A percentile compares a stretch with the other conserved stretches of the same genome.
These are phyloP conservation scores for Saitozyma podzolica DNA, from an alignment of 768 basidiomycete genomes.

Conservation along the genomic window DNA sequence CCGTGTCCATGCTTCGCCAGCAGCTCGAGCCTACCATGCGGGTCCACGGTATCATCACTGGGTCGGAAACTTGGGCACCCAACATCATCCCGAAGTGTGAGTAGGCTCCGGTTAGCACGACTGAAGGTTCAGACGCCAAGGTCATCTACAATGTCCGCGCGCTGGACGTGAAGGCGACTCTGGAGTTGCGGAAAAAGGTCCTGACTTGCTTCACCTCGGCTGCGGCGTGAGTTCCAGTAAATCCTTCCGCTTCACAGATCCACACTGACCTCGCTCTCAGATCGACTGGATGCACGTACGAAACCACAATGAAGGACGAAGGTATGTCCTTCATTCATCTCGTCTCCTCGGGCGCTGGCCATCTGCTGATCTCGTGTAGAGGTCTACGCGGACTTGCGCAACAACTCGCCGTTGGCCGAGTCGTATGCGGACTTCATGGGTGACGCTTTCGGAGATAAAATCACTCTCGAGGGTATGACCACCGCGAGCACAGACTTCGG, in stretches of 20 bases:
- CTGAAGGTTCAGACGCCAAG: constrained; percentile 17
- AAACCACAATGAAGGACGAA: constrained; percentile 1
- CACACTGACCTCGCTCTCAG: constrained; percentile 1
- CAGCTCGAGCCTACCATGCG: constrained; percentile 21
- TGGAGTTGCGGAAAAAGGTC: constrained; percentile 7
- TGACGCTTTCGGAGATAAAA: constrained; percentile 21
- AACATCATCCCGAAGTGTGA: constrained; percentile 13
- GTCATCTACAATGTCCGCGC: constrained; percentile 21
- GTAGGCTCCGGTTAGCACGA: background rate
- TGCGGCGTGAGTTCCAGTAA: constrained; percentile 15
- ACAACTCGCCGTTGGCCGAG: constrained; percentile 13
- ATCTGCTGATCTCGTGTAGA: background rate
- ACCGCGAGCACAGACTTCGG: constrained; percentile 28
- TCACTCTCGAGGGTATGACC: constrained; percentile 13
- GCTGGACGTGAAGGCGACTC: constrained; percentile 2
- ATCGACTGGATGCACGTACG: constrained; percentile 5
- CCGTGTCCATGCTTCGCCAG: constrained; percentile 31
- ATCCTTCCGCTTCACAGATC: background rate
- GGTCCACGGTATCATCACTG: constrained; percentile 24
- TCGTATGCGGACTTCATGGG: constrained; percentile 26
- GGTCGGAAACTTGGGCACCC: constrained; percentile 18
- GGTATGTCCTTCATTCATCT: background rate
- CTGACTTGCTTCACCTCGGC: constrained; percentile 13
- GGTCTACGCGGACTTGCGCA: constrained; percentile 1
- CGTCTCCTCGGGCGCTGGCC: background rate